Evolutionary conservation across 768 basidiomycete species (phyloP).

Genomic region (Rickenella mellea): DNA sequence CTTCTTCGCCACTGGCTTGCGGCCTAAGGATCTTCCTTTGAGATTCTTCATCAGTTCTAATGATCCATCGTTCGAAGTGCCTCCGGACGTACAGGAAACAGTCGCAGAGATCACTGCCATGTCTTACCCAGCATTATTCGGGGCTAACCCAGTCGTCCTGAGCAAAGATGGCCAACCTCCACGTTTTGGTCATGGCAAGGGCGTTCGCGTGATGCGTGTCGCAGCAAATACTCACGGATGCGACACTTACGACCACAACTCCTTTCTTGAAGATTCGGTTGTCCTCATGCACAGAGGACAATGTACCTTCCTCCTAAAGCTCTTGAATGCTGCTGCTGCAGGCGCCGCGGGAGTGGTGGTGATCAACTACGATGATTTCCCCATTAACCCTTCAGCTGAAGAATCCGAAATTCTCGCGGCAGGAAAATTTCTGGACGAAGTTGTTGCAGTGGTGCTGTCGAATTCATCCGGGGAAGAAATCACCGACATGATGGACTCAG

Average conservation of each 20-base stretch:
- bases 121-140: slow-evolving; percentile 58
- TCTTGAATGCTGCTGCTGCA: slow-evolving; percentile 54
- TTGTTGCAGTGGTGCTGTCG: slow-evolving; percentile 50
- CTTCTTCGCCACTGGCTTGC: slow-evolving; percentile 5
- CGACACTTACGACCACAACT: slow-evolving; percentile 33
- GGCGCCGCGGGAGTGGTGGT: slow-evolving; percentile 76
- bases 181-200: slow-evolving; percentile 40
- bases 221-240: slow-evolving; percentile 51
- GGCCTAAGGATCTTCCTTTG: slow-evolving; percentile 41
- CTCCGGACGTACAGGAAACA: too few relatives aligned
- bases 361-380: slow-evolving; percentile 48
- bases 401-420: slow-evolving; percentile 43
- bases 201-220: slow-evolving; percentile 47
- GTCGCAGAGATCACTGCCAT: slow-evolving; percentile 28
- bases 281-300: slow-evolving; percentile 66
- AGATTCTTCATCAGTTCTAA: slow-evolving; percentile 46
- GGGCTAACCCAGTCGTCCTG: slow-evolving; percentile 41
- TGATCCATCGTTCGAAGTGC: slow-evolving; percentile 37
- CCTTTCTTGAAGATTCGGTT: slow-evolving; percentile 35
- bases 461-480: slow-evolving; percentile 43
- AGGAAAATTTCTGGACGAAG: slow-evolving; percentile 44
- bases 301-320: slow-evolving; percentile 86
- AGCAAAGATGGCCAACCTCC: slow-evolving; percentile 11
- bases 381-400: slow-evolving; percentile 60
- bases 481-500: slow-evolving; percentile 42